Evolutionary conservation across 2,329 filamentous ascomycete genomes (phyloP).

Genomic region (Monilinia aucupariae): DNA sequence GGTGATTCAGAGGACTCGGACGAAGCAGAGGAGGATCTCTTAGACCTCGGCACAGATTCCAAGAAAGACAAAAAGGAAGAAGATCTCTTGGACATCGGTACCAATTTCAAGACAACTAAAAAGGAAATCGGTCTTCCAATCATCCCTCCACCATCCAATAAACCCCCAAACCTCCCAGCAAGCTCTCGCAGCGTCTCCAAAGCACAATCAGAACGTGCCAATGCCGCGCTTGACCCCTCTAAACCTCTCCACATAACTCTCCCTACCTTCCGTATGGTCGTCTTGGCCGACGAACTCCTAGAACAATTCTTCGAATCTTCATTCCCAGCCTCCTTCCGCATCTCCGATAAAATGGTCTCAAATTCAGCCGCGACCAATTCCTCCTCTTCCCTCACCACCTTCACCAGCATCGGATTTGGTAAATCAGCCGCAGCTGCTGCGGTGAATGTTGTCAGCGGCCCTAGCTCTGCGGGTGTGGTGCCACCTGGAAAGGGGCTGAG

Average conservation of each 20-base stretch:
- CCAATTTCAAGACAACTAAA: conserved; percentile 37
- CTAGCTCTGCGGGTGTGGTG: conserved; percentile 31
- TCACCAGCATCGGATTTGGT: conserved; percentile 64
- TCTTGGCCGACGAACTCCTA: conserved; percentile 88
- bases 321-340: conserved; percentile 87
- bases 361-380: conserved; percentile 41
- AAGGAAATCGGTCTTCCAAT: conserved; percentile 28
- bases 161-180: background rate
- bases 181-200: conserved; percentile 46
- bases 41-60: conserved; percentile 49
- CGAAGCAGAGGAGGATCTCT: conserved; percentile 54
- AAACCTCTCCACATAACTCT: conserved; percentile 93
- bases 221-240: conserved; percentile 84
- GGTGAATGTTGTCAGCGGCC: conserved; percentile 35
- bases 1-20: conserved; percentile 64
- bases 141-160: conserved; percentile 21
- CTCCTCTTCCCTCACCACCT: conserved; percentile 74
- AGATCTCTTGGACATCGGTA: conserved; percentile 56
- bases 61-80: conserved; percentile 39
- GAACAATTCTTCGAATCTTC: conserved; percentile 97
- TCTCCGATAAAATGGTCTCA: conserved; percentile 56
- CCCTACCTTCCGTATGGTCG: conserved; percentile 97
- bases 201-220: conserved; percentile 70
- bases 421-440: conserved; percentile 40
- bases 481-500: conserved; percentile 66